Evolutionary conservation across 768 basidiomycete genomes (phyloP).

Genomic region (Lentinus tigrinus): DNA sequence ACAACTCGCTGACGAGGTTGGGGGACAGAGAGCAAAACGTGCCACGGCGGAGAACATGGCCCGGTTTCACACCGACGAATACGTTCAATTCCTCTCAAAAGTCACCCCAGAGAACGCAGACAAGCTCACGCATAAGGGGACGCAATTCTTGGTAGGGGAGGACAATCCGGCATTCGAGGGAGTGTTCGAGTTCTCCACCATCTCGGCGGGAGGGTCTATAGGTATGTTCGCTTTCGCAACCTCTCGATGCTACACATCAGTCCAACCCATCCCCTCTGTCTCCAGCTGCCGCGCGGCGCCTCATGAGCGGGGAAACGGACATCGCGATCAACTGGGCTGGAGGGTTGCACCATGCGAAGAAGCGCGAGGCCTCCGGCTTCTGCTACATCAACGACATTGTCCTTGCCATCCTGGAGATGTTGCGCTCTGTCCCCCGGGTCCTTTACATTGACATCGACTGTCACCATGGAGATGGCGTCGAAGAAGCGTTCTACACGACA

Average conservation of each 20-base stretch:
- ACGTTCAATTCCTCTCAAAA: conserved; percentile 83
- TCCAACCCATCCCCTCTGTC: neutral
- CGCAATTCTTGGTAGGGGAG: conserved; percentile 76
- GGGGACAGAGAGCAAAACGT: conserved; percentile 32
- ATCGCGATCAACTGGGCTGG: conserved; percentile 97
- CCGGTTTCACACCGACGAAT: conserved; percentile 97
- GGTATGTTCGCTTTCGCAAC: conserved; percentile 43
- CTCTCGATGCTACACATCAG: neutral
- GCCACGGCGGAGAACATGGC: conserved; percentile 57
- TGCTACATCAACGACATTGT: conserved; percentile 99
- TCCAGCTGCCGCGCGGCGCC: conserved; percentile 74
- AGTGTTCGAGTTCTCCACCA: conserved; percentile 94
- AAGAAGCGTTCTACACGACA: conserved; percentile 97
- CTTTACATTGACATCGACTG: conserved; percentile 98
- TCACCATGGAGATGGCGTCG: conserved; percentile 98
- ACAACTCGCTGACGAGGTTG: neutral
- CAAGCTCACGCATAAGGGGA: conserved; percentile 80
- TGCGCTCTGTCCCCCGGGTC: conserved; percentile 81
- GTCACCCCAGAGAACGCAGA: conserved; percentile 92
- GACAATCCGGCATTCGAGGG: conserved; percentile 98
- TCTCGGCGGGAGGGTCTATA: conserved; percentile 94
- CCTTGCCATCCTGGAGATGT: conserved; percentile 87
- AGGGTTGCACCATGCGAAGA: conserved; percentile 98
- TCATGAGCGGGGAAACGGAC: conserved; percentile 77
- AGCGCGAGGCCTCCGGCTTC: conserved; percentile 95